These are phyloP conservation scores for Trametes cubensis DNA, from an alignment of 768 basidiomycete species.

Conservation along the genomic window DNA sequence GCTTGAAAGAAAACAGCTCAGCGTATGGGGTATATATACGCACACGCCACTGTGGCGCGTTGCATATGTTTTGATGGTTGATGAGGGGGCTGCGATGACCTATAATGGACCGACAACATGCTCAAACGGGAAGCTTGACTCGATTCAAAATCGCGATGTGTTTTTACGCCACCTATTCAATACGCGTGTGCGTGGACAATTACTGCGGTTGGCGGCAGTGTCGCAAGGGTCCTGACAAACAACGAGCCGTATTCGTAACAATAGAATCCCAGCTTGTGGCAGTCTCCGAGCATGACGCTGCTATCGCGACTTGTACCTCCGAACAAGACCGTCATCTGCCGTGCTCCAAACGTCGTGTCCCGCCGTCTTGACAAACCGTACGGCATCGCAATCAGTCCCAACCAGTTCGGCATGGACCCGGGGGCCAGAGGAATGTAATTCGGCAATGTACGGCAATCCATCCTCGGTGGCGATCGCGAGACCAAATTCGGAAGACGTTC, in stretches of 20 bases:
- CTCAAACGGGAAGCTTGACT: too few species aligned
- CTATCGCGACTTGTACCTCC: constrained; percentile 41
- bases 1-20: too few species aligned
- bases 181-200: too few species aligned
- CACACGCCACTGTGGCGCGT: too few species aligned
- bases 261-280: not conserved
- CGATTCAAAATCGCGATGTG: too few species aligned
- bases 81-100: too few species aligned
- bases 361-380: constrained; percentile 45
- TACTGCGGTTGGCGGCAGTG: too few species aligned
- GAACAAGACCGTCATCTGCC: constrained; percentile 64
- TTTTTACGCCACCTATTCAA: too few species aligned
- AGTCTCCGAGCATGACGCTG: not conserved
- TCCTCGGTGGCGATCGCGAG: constrained; percentile 58
- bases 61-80: too few species aligned
- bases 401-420: constrained; percentile 49
- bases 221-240: too few species aligned
- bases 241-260: not conserved
- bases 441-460: constrained; percentile 60
- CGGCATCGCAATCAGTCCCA: constrained; percentile 64
- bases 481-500: constrained; percentile 29
- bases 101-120: too few species aligned
- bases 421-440: constrained; percentile 45
- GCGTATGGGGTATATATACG: too few species aligned
- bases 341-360: constrained; percentile 54